Conservation (phyloP, 169 alveolate genomes). For the Eimeria falciformis region DNA sequence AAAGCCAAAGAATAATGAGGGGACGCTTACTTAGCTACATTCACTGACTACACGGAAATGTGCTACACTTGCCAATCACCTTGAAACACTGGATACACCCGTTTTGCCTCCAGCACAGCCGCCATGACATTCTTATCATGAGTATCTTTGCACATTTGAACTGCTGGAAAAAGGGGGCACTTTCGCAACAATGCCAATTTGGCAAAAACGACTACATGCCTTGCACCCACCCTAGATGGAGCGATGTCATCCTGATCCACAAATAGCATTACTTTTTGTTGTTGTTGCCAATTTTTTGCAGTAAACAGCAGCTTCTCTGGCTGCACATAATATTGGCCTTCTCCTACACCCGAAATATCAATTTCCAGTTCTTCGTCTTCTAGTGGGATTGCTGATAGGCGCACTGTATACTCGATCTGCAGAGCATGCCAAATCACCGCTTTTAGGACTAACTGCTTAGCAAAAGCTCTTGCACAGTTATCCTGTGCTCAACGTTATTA, state of each 20-base stretch:
- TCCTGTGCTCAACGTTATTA: too few relatives aligned
- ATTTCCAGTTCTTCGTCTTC: conserved; percentile 34
- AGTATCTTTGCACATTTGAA: too few relatives aligned
- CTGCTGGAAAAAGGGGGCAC: too few relatives aligned
- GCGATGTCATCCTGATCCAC: conserved; percentile 59
- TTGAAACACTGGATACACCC: not conserved
- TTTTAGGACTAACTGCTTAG: not conserved
- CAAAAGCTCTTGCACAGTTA: too few relatives aligned
- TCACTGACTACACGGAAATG: not conserved
- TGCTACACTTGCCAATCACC: not conserved
- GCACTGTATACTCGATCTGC: conserved; percentile 57
- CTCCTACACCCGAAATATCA: conserved; percentile 3
- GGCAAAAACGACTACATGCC: too few relatives aligned
- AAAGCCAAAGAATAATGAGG: too few relatives aligned
- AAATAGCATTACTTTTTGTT: not conserved
- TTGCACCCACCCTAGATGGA: conserved; percentile 48
- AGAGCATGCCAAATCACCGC: not conserved
- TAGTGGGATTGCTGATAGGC: conserved; percentile 54
- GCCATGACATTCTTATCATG: too few relatives aligned
- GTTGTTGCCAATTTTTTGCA: conserved; percentile 24
- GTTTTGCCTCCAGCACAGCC: too few relatives aligned
- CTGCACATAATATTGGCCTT: conserved; percentile 12
- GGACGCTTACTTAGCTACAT: not conserved
- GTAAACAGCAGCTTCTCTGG: conserved; percentile 38
- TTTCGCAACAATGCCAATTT: too few relatives aligned